Evolutionary conservation across 129 eudicot genomes (phyloP), one percentile per base, ranked within the genome.

Genomic region (Pulicaria dysenterica): DNA sequence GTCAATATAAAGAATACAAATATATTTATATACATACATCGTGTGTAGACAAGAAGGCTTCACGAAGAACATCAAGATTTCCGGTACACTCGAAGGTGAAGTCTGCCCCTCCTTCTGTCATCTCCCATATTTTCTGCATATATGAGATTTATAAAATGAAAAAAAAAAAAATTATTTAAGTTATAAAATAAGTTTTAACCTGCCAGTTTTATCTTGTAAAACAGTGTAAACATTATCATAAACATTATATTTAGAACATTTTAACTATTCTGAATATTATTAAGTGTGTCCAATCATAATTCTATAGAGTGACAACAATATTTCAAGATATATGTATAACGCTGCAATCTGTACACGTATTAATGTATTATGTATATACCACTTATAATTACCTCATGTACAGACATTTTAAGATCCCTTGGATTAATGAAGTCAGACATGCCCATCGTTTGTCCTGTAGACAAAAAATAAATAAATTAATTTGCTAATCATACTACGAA

Each of bases 381-480:
- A n/a, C n/a, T n/a, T n/a, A n/a, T n/a, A n/a, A n/a, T n/a, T 62
- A 86, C 92, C 96, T 89, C 88, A 69, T 86, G 88, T 34, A 87
- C 84, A 0, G 88, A 61, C 47, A 24, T 75, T 64, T 73, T 75
- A 39, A 84, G 59, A 15, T 84, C 84, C 41, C 16, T 64, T 15
- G 96, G 88, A 68, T 89, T 84, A 56, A 89, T 53, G 59, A 85
- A 89, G 42, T 86, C 81, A 0, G 96, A 84, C 71, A 86, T 78
- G 65, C 96, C 96, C 58, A 86, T 77, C 11, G 77, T 77, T 59
- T 77, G 39, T 11, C 91, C 96, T 89, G 37, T 46, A 3, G 5
- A 10, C 39, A 1, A 24, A 24, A 24, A 24, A 75, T 55, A 34
- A 63, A 62, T 31, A 13, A 47, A 19, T 39, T 9, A 5, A 13